Evolutionary conservation across 306 rosid genomes (phyloP).

Genomic region (Leucaena leucocephala): DNA sequence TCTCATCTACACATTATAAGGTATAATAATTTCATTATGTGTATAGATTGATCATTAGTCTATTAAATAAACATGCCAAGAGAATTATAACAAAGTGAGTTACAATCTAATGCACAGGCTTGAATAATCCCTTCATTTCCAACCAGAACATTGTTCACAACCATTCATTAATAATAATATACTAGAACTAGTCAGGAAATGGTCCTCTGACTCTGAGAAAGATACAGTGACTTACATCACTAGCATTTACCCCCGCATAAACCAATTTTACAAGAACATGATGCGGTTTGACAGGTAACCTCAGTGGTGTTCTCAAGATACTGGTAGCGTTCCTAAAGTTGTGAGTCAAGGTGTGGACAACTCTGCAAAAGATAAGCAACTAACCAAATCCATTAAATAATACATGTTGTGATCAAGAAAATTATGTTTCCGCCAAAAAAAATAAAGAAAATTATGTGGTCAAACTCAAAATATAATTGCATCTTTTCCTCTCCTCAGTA

Average conservation of each 20-base stretch:
- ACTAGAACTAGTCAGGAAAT: background rate
- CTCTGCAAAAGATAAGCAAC: slow-evolving; percentile 59
- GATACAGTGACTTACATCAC: slow-evolving; percentile 79
- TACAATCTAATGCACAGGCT: background rate
- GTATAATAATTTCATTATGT: background rate
- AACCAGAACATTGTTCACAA: slow-evolving; percentile 23
- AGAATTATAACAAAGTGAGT: background rate
- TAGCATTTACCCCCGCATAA: slow-evolving; percentile 97
- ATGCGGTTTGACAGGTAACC: slow-evolving; percentile 69
- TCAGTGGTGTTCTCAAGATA: slow-evolving; percentile 63
- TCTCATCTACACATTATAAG: slow-evolving; percentile 19
- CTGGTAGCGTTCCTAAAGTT: slow-evolving; percentile 83
- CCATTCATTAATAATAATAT: slow-evolving; percentile 8
- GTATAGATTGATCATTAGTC: slow-evolving; percentile 12
- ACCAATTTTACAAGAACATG: slow-evolving; percentile 83
- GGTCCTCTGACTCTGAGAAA: slow-evolving; percentile 35
- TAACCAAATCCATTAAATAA: slow-evolving; percentile 32
- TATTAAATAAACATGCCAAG: slow-evolving; percentile 5
- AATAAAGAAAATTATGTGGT: slow-evolving; percentile 27
- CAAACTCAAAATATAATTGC: slow-evolving; percentile 31
- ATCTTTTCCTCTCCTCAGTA: slow-evolving; percentile 13
- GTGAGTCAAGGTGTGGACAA: slow-evolving; percentile 89
- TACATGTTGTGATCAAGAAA: slow-evolving; percentile 29
- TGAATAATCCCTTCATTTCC: slow-evolving; percentile 2
- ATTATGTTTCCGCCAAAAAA: background rate